These are phyloP conservation scores for Cryptosporidium andersoni DNA, from an alignment of 169 alveolate genomes.

Conservation along the genomic window DNA sequence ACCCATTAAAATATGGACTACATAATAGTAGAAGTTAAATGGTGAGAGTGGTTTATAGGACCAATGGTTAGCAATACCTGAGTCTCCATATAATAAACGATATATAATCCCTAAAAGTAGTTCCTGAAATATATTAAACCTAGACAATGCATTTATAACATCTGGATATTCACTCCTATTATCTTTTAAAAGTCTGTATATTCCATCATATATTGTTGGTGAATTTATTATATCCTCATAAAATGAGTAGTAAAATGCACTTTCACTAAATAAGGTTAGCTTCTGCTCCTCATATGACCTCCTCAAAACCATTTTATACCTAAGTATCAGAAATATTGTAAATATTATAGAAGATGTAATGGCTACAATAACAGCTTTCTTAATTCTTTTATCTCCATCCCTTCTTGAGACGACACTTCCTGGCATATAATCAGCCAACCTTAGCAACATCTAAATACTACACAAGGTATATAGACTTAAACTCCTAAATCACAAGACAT, in stretches of 20 bases:
- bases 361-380: not conserved
- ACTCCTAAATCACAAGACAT: no score
- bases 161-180: constrained; percentile 75
- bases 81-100: constrained; percentile 9
- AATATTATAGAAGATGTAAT: constrained; percentile 20
- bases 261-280: constrained; percentile 64
- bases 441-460: no score
- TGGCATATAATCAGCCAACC: not conserved
- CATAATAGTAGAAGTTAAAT: constrained; percentile 70
- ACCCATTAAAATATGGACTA: constrained; percentile 43
- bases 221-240: constrained; percentile 73
- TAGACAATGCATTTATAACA: constrained; percentile 73
- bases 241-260: constrained; percentile 75
- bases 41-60: constrained; percentile 7
- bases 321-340: constrained; percentile 32
- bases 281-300: constrained; percentile 52
- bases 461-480: no score
- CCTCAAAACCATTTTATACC: constrained; percentile 35
- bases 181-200: constrained; percentile 47
- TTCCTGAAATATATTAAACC: constrained; percentile 76
- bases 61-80: not conserved
- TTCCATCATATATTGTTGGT: constrained; percentile 5
- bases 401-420: not conserved
- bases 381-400: not conserved
- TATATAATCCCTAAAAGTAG: constrained; percentile 57